Evolutionary conservation across 2,329 filamentous ascomycete genomes (phyloP).

Genomic region (Hymenoscyphus linearis): DNA sequence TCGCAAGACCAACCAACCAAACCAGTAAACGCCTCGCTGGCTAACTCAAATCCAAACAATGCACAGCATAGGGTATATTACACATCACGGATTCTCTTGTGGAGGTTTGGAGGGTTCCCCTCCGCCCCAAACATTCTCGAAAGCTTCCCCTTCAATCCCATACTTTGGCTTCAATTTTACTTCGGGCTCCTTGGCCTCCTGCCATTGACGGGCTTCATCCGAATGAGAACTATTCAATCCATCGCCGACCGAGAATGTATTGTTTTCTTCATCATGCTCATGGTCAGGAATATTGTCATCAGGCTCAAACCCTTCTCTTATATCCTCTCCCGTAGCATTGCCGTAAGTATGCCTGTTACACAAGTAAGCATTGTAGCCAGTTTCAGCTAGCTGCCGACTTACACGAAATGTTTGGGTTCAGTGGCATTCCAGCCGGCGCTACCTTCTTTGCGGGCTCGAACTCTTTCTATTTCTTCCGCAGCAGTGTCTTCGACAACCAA

Average conservation of each 20-base stretch:
- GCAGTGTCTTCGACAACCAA: conserved; percentile 59
- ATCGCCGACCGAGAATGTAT: conserved; percentile 27
- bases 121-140: conserved; percentile 32
- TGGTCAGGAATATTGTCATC: conserved; percentile 38
- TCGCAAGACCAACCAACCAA: background rate
- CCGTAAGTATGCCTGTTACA: conserved; percentile 41
- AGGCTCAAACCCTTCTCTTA: conserved; percentile 50
- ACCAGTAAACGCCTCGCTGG: conserved; percentile 19
- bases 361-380: conserved; percentile 5
- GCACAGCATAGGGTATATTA: conserved; percentile 19
- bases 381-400: conserved; percentile 22
- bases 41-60: conserved; percentile 3
- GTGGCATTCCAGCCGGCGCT: conserved; percentile 55
- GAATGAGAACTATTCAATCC: conserved; percentile 32
- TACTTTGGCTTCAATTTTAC: conserved; percentile 32
- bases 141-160: conserved; percentile 30
- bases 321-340: conserved; percentile 42
- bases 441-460: conserved; percentile 57
- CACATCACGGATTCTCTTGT: conserved; percentile 30
- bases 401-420: conserved; percentile 50
- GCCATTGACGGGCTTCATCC: conserved; percentile 41
- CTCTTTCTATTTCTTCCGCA: conserved; percentile 56
- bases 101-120: conserved; percentile 24
- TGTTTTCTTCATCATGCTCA: conserved; percentile 37
- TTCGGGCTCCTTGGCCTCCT: conserved; percentile 26